Evolutionary conservation across 208 protist species (phyloP), one percentile per base, ranked within the genome.

Genomic region (Strigomonas culicis): DNA sequence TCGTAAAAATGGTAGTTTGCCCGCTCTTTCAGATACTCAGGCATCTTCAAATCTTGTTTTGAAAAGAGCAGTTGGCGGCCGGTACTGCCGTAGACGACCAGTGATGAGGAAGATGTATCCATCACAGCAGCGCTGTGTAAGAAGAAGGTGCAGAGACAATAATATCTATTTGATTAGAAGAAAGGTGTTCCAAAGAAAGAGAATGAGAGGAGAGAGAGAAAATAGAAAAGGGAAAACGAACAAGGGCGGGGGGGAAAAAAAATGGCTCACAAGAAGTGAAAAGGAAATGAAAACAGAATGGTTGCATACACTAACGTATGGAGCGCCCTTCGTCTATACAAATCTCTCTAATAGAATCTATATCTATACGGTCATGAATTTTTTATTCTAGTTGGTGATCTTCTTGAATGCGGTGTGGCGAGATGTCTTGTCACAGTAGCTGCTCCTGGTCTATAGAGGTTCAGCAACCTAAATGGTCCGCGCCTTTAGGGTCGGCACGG

Each of bases 1-100:
- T 77, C 77, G 64, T 84, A 91, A 60, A 94, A 94, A 59, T 77
- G 68, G 24, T 53, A 41, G 62, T 93, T 80, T 1, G 75, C 70
- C n/a, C 62, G 21, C 7, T 72, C 52, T 11, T 73, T 74, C n/a
- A 94, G 50, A 24, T 31, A 34, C 30, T 82, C 77, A 3, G 88
- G 88, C 76, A 94, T 90, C 53, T 64, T 66, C 13, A 94, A 61
- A 44, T 94, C 88, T 41, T 90, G 63, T 22, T 71, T 67, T 17
- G 80, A 84, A 47, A 94, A 90, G 46, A 87, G 82, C 0, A 94
- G 72, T 0, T 80, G 71, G 22, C 76, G 68, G 2, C 88, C 88
- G 6, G 88, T 90, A 68, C 76, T 94, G 30, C 88, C 84, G 72
- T 78, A 91, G 55, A 94, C 77, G 0, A 94, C 88, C 0, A 94